These are phyloP conservation scores for Aureobasidium subglaciale DNA, from an alignment of 2,329 filamentous ascomycete genomes.

Conservation along the genomic window DNA sequence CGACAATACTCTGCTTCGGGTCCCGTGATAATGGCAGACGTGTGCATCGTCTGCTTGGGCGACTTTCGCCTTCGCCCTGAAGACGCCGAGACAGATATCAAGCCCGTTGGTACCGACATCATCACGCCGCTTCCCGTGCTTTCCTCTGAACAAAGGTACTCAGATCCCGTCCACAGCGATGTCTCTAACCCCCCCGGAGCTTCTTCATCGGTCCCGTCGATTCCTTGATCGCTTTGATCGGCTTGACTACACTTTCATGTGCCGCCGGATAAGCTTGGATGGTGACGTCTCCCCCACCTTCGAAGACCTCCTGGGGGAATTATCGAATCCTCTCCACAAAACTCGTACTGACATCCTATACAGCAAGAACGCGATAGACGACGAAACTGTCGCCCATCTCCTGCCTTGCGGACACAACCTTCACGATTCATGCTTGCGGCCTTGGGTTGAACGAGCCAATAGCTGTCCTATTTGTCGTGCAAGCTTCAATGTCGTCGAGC, in stretches of 20 bases:
- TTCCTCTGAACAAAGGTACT: constrained; percentile 10
- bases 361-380: constrained; percentile 32
- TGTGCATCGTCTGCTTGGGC: constrained; percentile 66
- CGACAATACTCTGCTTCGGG: constrained; percentile 11
- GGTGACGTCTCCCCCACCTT: constrained; percentile 28
- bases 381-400: constrained; percentile 53
- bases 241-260: constrained; percentile 30
- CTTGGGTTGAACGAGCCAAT: constrained; percentile 95
- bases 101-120: neutral
- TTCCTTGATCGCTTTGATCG: constrained; percentile 30
- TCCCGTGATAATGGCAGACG: constrained; percentile 50
- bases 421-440: constrained; percentile 85
- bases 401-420: constrained; percentile 82
- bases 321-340: neutral
- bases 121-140: constrained; percentile 2
- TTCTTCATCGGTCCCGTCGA: constrained; percentile 21
- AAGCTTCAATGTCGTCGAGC: constrained; percentile 81
- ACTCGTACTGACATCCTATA: constrained; percentile 22
- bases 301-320: constrained; percentile 26
- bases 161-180: constrained; percentile 5
- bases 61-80: constrained; percentile 49
- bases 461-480: constrained; percentile 96
- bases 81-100: neutral
- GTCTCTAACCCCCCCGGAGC: constrained; percentile 5
- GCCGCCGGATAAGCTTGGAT: constrained; percentile 33